Evolutionary conservation across 768 basidiomycete species (phyloP), one percentile per base, ranked within the genome.

Genomic region (Brasilioporus rufonigricans): DNA sequence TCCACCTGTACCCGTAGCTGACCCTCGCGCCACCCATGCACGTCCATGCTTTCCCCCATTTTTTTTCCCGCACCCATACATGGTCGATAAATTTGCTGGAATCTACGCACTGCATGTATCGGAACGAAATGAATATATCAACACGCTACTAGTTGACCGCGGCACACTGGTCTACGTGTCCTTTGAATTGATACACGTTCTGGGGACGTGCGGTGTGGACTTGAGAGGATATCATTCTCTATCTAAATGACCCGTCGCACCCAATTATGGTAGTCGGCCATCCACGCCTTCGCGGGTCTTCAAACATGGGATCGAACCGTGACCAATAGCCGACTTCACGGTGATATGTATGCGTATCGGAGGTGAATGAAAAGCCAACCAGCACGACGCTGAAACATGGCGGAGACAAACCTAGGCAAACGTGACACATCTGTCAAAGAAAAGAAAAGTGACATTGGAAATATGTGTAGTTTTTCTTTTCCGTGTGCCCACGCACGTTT

Each of bases 1-100:
- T n/a, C n/a, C 65, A 67, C 53, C 36, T 65, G 65, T 65, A 65
- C 36, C 55, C 40, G 55, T 67, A 65, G 23, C 53, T 52, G 40
- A 65, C 33, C 43, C 53, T 54, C 21, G 44, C 40, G 47, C 32
- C 48, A 56, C 43, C 31, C 48, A 58, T 52, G 48, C 64, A 54
- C 49, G 44, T 48, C 50, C 27, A 43, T 35, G 21, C 32, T 44
- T 23, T 24, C 12, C 14, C 11, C 12, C 39, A 14, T 24, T 19
- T 9, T 48, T 50, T 47, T 31, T 27, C 33, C 12, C 21, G 35
- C 39, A 43, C 50, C 35, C 31, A 31, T 35, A 35, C 39, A 36
- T 43, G 24, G 26, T 47, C n/a, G 49, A 43, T 48, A 48, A 49
- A 39, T 51, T 52, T 65, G 64, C 63, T 62, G 35, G 48, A 57